Evolutionary conservation across 2,329 filamentous ascomycete species (phyloP).

Genomic region (Aureobasidium sp.): DNA sequence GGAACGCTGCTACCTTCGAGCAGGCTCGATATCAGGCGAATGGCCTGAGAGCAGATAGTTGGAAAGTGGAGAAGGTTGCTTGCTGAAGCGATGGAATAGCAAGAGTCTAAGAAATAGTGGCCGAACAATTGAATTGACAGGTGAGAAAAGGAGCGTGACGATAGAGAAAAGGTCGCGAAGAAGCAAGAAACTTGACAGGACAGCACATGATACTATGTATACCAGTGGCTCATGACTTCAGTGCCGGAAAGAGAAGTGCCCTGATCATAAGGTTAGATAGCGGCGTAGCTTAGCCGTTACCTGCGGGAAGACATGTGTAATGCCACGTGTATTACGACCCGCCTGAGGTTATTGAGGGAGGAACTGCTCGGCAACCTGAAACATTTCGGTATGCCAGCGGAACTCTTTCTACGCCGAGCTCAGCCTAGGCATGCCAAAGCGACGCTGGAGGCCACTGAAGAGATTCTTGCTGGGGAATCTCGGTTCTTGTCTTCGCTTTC

Average conservation of each 20-base stretch:
- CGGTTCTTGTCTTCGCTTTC: not conserved
- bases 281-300: not conserved
- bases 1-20: not conserved
- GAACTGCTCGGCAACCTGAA: not conserved
- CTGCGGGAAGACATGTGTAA: not conserved
- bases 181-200: not conserved
- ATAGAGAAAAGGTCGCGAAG: not conserved
- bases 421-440: not conserved
- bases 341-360: not conserved
- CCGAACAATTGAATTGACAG: not conserved
- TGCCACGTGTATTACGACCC: not conserved
- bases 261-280: not conserved
- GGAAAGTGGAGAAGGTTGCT: not conserved
- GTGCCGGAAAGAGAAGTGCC: not conserved
- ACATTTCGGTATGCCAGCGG: not conserved
- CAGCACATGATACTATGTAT: conserved; percentile 1
- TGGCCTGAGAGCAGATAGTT: too few species aligned
- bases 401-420: not conserved
- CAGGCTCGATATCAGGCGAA: not conserved
- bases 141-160: not conserved
- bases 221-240: not conserved
- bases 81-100: not conserved
- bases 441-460: not conserved
- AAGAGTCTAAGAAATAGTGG: not conserved
- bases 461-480: not conserved